Evolutionary conservation across 306 rosid species (phyloP).

Genomic region (Vicia faba): DNA sequence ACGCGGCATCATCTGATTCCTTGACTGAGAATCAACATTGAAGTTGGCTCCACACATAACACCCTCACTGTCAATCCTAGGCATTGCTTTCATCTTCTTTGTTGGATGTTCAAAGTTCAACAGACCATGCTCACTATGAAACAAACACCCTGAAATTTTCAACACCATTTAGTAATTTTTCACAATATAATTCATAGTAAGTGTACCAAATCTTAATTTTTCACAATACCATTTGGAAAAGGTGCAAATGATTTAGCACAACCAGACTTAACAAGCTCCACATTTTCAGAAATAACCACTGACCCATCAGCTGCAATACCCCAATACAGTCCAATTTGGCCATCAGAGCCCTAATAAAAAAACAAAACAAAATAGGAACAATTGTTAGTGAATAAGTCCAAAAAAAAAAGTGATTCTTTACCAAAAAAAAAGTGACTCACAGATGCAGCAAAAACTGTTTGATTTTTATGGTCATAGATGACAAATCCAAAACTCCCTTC

Average conservation of each 20-base stretch:
- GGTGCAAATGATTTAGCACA: slow-evolving; percentile 96
- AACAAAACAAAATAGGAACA: too few species aligned
- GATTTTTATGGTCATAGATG: slow-evolving; percentile 59
- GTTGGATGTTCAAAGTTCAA: slow-evolving; percentile 87
- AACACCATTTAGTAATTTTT: too few species aligned
- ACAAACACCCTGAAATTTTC: slow-evolving; percentile 78
- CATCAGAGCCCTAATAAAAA: slow-evolving; percentile 82
- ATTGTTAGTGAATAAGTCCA: background rate
- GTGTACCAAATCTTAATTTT: too few species aligned
- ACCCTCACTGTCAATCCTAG: slow-evolving; percentile 92
- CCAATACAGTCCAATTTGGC: slow-evolving; percentile 67
- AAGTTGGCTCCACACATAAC: slow-evolving; percentile 93
- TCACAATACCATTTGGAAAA: slow-evolving; percentile 87
- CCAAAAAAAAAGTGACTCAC: slow-evolving; percentile 41
- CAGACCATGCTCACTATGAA: slow-evolving; percentile 79
- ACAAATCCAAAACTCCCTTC: slow-evolving; percentile 89
- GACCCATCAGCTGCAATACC: slow-evolving; percentile 87
- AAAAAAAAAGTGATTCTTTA: background rate
- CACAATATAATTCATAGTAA: too few species aligned
- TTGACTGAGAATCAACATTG: slow-evolving; percentile 79
- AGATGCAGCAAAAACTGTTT: slow-evolving; percentile 74
- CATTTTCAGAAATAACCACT: slow-evolving; percentile 67
- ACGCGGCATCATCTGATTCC: slow-evolving; percentile 72
- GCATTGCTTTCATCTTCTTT: slow-evolving; percentile 91
- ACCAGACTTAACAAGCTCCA: slow-evolving; percentile 69